Percentiles rank a stretch among this genome's conserved stretches.
phyloP scores from a whole-genome alignment of 768 basidiomycete genomes.

The Auricularia auricula-judae region DNA sequence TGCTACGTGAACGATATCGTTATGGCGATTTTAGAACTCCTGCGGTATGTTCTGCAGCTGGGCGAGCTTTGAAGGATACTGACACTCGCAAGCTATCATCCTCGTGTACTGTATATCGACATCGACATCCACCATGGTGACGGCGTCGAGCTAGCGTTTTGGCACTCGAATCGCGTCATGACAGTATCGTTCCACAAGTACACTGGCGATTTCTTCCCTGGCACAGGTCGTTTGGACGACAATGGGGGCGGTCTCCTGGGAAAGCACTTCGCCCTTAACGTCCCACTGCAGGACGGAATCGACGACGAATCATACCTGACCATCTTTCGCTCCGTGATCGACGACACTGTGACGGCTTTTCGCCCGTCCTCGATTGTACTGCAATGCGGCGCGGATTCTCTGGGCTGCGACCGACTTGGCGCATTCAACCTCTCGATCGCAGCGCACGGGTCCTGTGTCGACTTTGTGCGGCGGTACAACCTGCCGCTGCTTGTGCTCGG shows the following conservation, averaged over 20 bases:
- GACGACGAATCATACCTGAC: constrained; percentile 96
- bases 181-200: constrained; percentile 99
- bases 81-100: constrained; percentile 56
- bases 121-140: constrained; percentile 99
- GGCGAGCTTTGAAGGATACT: neutral
- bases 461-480: constrained; percentile 88
- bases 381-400: constrained; percentile 93
- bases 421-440: constrained; percentile 97
- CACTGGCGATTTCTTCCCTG: constrained; percentile 96
- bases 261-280: constrained; percentile 91
- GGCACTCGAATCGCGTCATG: constrained; percentile 95
- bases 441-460: constrained; percentile 96
- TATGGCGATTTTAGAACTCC: constrained; percentile 82
- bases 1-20: constrained; percentile 98
- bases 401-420: constrained; percentile 89
- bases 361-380: constrained; percentile 84
- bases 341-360: constrained; percentile 84
- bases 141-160: constrained; percentile 96
- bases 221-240: constrained; percentile 92
- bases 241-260: constrained; percentile 72
- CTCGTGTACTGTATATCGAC: constrained; percentile 94
- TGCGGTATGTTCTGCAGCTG: constrained; percentile 41
- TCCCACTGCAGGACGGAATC: constrained; percentile 90
- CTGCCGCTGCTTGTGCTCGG: constrained; percentile 87
- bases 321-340: constrained; percentile 92